Evolutionary conservation across 495 filamentous ascomycete genomes (phyloP), one percentile per base, ranked within the genome.

Genomic region (Jackrogersella multiformis): DNA sequence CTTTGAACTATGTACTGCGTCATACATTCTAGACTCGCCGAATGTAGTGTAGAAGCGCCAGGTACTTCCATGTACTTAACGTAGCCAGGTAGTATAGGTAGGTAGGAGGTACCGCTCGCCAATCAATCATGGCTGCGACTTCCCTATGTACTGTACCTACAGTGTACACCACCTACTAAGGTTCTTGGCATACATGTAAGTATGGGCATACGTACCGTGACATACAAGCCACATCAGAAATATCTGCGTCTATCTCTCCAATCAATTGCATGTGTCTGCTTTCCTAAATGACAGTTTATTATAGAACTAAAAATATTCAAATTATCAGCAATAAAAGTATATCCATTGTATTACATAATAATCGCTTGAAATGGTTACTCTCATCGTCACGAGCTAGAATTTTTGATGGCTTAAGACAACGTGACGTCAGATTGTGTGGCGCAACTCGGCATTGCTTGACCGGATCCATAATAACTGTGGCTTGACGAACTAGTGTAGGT

Each of bases 371-470:
- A 3, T 68, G 65, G 61, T 58, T 54, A n/a, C 55, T 20, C 18
- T 55, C 39, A 23, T 12, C 34, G 45, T 68, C 57, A 58, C 32
- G 53, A 60, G 59, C 23, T 16, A 18, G 26, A 34, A 51, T 12
- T 18, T 24, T 24, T 44, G 15, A 44, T 21, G 9, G 49, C 42
- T 51, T 56, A 35, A 42, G 21, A 51, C 20, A 41, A 34, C 51
- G 48, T 69, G 67, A 70, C 67, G 56, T 70, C 67, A 70, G 44
- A 21, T n/a, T 4, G 0, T 70, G 61, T 70, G 67, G 67, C 67
- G 61, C 32, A 61, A 44, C 39, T 6, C 55, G 55, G 49, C 56
- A 56, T 21, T 48, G 52, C 4, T 35, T 18, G 26, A 8, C 24
- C 10, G 13, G 39, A 13, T 16, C 52, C 32, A 45, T 5, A 15